Conservation (phyloP, 2,329 filamentous ascomycete genomes). For the Dothideomycetes sp. region DNA sequence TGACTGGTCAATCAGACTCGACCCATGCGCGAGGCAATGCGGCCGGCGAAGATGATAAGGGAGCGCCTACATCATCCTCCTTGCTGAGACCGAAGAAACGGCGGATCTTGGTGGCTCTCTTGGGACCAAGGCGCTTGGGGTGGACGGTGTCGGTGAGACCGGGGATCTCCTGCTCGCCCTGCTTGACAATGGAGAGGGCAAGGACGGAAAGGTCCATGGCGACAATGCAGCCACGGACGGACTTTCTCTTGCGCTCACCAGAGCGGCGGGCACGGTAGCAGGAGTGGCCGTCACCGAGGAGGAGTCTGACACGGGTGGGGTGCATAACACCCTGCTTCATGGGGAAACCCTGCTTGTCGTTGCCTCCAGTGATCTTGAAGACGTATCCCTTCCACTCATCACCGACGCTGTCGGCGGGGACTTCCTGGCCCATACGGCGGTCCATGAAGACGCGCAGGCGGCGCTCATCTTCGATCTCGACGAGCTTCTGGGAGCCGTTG, state of each 20-base stretch:
- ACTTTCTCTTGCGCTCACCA: slow-evolving; percentile 99
- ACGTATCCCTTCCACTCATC: slow-evolving; percentile 99
- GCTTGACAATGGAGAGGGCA: slow-evolving; percentile 92
- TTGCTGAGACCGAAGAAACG: slow-evolving; percentile 99
- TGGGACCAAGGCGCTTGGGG: slow-evolving; percentile 98
- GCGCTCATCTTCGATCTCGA: slow-evolving; percentile 98
- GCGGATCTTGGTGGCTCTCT: slow-evolving; percentile 99
- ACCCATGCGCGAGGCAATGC: slow-evolving; percentile 27
- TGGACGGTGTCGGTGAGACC: slow-evolving; percentile 95
- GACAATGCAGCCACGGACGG: slow-evolving; percentile 97
- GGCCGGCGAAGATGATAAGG: slow-evolving; percentile 51
- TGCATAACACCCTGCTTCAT: slow-evolving; percentile 99
- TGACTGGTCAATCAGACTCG: slow-evolving; percentile 30
- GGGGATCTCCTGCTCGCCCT: slow-evolving; percentile 88
- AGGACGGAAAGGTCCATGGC: slow-evolving; percentile 90
- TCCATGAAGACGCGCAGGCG: slow-evolving; percentile 99
- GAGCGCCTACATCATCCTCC: slow-evolving; percentile 97
- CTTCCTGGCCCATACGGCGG: slow-evolving; percentile 90
- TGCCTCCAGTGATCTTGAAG: slow-evolving; percentile 98
- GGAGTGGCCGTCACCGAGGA: slow-evolving; percentile 92
- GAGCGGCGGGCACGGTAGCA: slow-evolving; percentile 98
- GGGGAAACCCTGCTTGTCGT: slow-evolving; percentile 99
- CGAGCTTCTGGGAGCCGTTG: slow-evolving; percentile 99
- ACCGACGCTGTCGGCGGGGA: slow-evolving; percentile 86
- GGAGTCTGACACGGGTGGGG: slow-evolving; percentile 94